Conservation (phyloP, 306 rosid genomes). For the Canavalia ensiformis region DNA sequence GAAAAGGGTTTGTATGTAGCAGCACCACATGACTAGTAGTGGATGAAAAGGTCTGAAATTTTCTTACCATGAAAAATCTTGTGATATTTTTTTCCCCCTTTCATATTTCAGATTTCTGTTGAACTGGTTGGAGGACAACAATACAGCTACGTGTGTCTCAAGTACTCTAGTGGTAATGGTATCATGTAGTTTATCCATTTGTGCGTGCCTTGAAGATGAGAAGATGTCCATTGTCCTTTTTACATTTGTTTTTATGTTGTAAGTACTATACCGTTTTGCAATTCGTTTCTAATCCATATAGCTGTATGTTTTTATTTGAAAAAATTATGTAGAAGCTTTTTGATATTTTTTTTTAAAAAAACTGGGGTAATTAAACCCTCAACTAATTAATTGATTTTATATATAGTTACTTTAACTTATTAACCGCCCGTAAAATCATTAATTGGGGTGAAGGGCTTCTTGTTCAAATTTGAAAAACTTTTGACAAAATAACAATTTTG, state of each 20-base stretch:
- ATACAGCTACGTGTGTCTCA: conserved; percentile 46
- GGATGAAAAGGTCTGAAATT: conserved; percentile 67
- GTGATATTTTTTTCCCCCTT: conserved; percentile 49
- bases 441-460: background rate
- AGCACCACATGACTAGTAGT: conserved; percentile 66
- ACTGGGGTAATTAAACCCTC: background rate
- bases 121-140: conserved; percentile 51
- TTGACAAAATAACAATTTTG: background rate
- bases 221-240: conserved; percentile 48
- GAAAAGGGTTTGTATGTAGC: conserved; percentile 50
- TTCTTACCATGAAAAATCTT: conserved; percentile 57
- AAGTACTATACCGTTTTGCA: conserved; percentile 31
- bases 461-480: background rate
- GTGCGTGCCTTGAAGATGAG: conserved; percentile 30
- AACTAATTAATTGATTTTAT: background rate
- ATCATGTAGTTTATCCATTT: conserved; percentile 50
- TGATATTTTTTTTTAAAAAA: background rate
- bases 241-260: conserved; percentile 54
- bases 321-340: background rate
- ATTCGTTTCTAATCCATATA: conserved; percentile 14
- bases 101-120: conserved; percentile 43
- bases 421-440: background rate
- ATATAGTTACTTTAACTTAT: background rate
- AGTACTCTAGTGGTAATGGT: conserved; percentile 18
- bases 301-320: conserved; percentile 11